phyloP scores from a whole-genome alignment of 176 grass and related monocot species.

The Areca catechu region DNA sequence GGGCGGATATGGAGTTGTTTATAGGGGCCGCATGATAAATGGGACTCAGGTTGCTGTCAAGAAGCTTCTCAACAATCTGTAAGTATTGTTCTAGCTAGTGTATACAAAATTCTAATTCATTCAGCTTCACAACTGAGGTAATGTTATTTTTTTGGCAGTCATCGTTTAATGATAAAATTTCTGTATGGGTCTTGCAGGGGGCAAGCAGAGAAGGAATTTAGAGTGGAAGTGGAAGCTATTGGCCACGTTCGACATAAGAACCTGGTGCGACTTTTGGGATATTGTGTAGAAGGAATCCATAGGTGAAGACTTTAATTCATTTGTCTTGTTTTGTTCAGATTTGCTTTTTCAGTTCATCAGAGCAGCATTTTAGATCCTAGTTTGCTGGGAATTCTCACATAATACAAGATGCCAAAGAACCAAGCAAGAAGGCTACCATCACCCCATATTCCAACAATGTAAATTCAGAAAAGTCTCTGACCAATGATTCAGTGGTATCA shows the following conservation, averaged over 20 bases:
- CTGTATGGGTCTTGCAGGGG: conserved; percentile 39
- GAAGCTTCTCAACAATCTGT: conserved; percentile 95
- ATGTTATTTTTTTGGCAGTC: not conserved
- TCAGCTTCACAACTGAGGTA: no score
- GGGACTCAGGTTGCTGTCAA: conserved; percentile 88
- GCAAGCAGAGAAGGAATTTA: conserved; percentile 95
- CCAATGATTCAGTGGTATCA: no score
- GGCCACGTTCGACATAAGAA: conserved; percentile 95
- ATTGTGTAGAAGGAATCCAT: conserved; percentile 84
- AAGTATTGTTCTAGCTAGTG: conserved; percentile 18
- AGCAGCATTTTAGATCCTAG: no score
- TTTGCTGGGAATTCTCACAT: no score
- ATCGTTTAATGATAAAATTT: conserved; percentile 3
- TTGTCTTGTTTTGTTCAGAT: conserved; percentile 1
- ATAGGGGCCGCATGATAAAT: conserved; percentile 57
- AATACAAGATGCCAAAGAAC: no score
- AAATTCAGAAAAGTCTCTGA: no score
- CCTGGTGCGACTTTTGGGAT: conserved; percentile 85
- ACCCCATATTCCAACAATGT: no score
- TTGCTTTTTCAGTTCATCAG: no score
- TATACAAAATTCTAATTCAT: no score
- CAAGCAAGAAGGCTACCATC: no score
- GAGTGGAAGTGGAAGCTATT: conserved; percentile 95
- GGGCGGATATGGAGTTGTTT: conserved; percentile 90
- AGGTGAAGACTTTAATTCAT: conserved; percentile 40